A percentile compares a stretch with the other conserved stretches of the same genome.
Evolutionary conservation across 441 rosid genomes (phyloP).

Genomic region (Eruca vesicaria): DNA sequence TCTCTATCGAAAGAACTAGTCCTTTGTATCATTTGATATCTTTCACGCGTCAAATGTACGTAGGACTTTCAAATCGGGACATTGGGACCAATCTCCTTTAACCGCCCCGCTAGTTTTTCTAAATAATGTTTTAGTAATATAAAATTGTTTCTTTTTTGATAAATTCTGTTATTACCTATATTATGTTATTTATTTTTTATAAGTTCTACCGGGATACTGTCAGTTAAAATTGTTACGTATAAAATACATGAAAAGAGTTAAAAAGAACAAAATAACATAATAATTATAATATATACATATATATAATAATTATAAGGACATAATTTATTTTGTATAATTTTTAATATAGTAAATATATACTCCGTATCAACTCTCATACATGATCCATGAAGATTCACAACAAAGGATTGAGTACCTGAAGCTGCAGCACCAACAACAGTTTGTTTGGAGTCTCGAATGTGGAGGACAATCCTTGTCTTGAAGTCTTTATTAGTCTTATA

Average conservation of each 20-base stretch:
- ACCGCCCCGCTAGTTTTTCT: neutral
- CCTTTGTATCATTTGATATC: neutral
- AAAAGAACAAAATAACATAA: too few species aligned
- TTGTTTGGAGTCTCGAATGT: conserved; percentile 37
- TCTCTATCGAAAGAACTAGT: neutral
- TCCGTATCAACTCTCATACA: neutral
- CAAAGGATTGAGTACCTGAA: conserved; percentile 36
- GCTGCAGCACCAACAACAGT: conserved; percentile 63
- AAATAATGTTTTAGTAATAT: neutral
- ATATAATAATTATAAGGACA: too few species aligned
- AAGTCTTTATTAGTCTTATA: conserved; percentile 37
- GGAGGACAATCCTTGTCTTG: conserved; percentile 44
- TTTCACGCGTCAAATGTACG: neutral
- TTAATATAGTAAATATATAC: neutral
- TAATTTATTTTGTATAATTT: neutral
- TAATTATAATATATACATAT: too few species aligned
- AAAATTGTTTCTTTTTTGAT: neutral
- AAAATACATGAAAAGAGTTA: too few species aligned
- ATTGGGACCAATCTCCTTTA: too few species aligned
- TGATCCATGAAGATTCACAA: neutral
- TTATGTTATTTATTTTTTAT: too few species aligned
- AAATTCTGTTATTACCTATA: too few species aligned
- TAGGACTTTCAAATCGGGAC: neutral
- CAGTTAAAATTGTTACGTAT: neutral
- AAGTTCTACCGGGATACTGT: too few species aligned